Percentiles rank a stretch among this genome's conserved stretches.
Evolutionary conservation across 2,329 filamentous ascomycete genomes (phyloP).

Genomic region (Cladosporium oxysporum): DNA sequence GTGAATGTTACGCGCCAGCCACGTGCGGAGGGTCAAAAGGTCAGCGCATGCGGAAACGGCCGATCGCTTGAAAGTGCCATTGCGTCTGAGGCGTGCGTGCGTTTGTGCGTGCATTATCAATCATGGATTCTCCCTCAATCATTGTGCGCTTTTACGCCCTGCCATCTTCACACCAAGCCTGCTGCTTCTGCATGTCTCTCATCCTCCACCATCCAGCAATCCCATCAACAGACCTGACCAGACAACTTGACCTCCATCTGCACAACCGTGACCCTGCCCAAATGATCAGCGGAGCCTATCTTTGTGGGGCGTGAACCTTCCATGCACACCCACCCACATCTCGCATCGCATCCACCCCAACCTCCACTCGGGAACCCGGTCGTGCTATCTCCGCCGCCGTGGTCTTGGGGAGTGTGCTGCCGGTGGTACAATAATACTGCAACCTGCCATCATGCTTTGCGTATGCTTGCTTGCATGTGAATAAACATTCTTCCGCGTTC

Average conservation of each 20-base stretch:
- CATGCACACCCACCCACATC: not conserved
- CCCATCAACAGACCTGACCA: no score
- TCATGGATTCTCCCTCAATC: no score
- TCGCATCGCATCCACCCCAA: not conserved
- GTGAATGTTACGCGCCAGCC: not conserved
- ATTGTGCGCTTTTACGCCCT: no score
- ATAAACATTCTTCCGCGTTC: not conserved
- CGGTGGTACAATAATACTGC: not conserved
- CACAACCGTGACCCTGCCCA: not conserved
- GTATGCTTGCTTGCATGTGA: not conserved
- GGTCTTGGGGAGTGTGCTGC: not conserved
- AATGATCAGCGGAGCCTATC: conserved; percentile 1
- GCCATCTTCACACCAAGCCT: not conserved
- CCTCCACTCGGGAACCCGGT: not conserved
- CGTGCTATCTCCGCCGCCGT: not conserved
- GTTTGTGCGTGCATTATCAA: not conserved
- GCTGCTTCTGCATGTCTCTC: no score
- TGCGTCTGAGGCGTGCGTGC: not conserved
- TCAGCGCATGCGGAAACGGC: not conserved
- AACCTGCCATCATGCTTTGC: not conserved
- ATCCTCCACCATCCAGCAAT: no score
- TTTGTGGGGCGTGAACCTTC: not conserved
- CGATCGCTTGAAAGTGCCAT: conserved; percentile 1
- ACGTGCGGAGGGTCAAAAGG: conserved; percentile 1
- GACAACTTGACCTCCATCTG: no score